phyloP scores from a whole-genome alignment of 192 early-diverging fungal genomes.

The Coemansia sp. region DNA sequence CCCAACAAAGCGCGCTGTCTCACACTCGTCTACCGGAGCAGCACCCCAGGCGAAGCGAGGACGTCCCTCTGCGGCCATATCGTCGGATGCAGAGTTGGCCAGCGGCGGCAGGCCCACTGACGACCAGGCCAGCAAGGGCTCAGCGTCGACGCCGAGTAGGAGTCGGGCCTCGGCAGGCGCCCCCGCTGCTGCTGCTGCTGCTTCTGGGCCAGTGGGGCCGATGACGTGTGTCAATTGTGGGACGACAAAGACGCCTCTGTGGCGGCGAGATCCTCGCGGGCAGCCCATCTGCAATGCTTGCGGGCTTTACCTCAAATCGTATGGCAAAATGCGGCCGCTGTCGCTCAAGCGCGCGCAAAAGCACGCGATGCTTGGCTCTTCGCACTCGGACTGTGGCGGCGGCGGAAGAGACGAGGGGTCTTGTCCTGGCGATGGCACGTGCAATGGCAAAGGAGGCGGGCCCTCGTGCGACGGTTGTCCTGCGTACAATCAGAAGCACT shows the following conservation, averaged over 20 bases:
- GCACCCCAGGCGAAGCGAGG: not conserved
- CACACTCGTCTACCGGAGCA: not conserved
- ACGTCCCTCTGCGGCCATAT: not conserved
- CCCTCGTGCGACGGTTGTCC: conserved; percentile 77
- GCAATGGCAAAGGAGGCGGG: conserved; percentile 75
- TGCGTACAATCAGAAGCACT: conserved; percentile 69
- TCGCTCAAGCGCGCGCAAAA: conserved; percentile 49
- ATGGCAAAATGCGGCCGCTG: conserved; percentile 57
- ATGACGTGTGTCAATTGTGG: conserved; percentile 75
- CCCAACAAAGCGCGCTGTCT: conserved; percentile 28
- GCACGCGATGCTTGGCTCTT: not conserved
- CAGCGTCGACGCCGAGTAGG: conserved; percentile 11
- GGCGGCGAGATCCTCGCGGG: conserved; percentile 74
- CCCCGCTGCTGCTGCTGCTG: not conserved
- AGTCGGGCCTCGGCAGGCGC: not conserved
- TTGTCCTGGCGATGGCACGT: conserved; percentile 79
- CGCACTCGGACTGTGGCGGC: not conserved
- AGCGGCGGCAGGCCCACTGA: not conserved
- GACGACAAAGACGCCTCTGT: conserved; percentile 80
- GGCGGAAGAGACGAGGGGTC: conserved; percentile 46
- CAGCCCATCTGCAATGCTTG: conserved; percentile 86
- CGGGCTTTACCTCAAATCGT: conserved; percentile 60
- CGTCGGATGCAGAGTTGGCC: not conserved
- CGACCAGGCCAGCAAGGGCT: conserved; percentile 25
- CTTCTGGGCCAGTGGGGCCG: conserved; percentile 24